Base-by-base conservation (phyloP, 2,329 filamentous ascomycete genomes). In the Scytalidium sp. region DNA sequence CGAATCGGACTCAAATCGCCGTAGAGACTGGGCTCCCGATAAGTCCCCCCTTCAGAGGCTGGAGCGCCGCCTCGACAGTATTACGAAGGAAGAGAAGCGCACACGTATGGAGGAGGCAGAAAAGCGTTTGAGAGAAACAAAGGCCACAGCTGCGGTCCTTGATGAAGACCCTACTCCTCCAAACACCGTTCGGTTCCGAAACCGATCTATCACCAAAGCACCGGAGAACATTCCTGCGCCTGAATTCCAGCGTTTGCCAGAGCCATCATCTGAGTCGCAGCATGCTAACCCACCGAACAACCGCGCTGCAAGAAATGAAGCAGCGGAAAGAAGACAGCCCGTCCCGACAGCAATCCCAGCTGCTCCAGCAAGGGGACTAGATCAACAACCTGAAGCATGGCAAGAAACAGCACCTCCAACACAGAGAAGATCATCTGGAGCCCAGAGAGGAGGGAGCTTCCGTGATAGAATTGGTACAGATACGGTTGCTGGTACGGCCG, bases 1-100 rank as follows among this genome's bases (percentile, higher is more conserved):
- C 17, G 57, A 64, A 51, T 50, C 52, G 19, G 62, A 61, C 27
- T 51, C 48, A 40, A 70, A 73, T 57, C 72, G 56, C 50, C 56
- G 75, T 49, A 80, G 74, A 75, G 75, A 77, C 72, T 84, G 88
- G 70, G 88, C 93, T 62, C 79, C 86, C 50, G 87, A 95, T 66
- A 84, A 88, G 61, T 97, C 93, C 55, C 94, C 95, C 46, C 78
- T 99, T 46, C 93, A 99, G 69, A 94, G 87, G 73, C 81, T 99
- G 58, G 93, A 99, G 74, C 83, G 89, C 63, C 94, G 90, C 61
- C 79, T 97, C 63, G 88, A 87, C 68, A 91, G 88, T 70, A 93
- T 97, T 68, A 96, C 88, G 67, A 97, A 97, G 68, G 92, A 97
- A 70, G 92, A 97, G 70, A 95, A 96, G 68, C 81, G 93, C 56